Base-by-base conservation (phyloP, 1,284 basidiomycete species). In the Anthracocystis walkeri region DNA sequence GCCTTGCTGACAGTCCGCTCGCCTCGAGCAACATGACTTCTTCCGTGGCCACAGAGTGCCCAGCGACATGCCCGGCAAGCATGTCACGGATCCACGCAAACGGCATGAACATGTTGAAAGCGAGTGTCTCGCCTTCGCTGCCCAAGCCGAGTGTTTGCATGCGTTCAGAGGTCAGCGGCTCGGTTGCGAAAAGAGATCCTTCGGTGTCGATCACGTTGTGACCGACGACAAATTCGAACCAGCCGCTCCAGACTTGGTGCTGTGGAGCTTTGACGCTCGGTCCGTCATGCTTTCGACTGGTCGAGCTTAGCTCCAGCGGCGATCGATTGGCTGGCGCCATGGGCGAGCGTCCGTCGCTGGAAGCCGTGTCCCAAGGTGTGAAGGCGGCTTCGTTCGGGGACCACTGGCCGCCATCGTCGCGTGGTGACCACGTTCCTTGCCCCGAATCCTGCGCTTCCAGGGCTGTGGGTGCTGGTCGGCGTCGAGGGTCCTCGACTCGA, bases 21-120 rank as follows among this genome's bases (percentile, higher is more conserved):
- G 72, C 62, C 16, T 45, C 16, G 7, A 73, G 49, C 16, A 73
- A n/a, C 64, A 67, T 59, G 8, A 55, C 65, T 27, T 67, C 61
- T 8, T 58, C 45, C 18, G 21, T 20, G 4, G 52, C 25, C 7
- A 38, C 38, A 14, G 33, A 25, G 12, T 59, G 35, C 1, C 33
- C 40, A 4, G 71, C 42, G 3, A 65, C 27, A 10, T 59, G 42
- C 2, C 33, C 40, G 1, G 71, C 42, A 7, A 69, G 40, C 27
- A 56, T 55, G 41, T 75, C 72, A 7, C 66, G 51, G 3, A 75
- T 41, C 58, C 51, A 65, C 2, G 72, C 55, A 18, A 75, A 61
- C 4, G 72, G 72, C 54, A 65, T 33, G 25, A 63, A 61, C 41
- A 31, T 44, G 25, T 75, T 46, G 53, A 75, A 79, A 23, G 21